A percentile compares a stretch with the other conserved stretches of the same genome.
phyloP scores from a whole-genome alignment of 768 basidiomycete genomes.

The Candolleomyces efflorescens region DNA sequence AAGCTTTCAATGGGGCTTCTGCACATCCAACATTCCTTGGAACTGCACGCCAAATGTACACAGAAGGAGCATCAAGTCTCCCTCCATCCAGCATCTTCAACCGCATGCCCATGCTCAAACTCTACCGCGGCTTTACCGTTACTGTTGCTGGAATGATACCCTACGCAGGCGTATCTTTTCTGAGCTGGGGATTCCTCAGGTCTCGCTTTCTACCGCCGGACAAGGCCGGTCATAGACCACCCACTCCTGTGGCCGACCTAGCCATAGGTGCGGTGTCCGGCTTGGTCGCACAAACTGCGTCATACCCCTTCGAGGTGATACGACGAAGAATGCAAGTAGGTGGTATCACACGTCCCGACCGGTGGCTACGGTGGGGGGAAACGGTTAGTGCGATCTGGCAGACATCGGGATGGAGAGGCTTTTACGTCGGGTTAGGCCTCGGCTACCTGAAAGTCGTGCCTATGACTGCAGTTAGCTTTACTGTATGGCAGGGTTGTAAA shows the following conservation, averaged over 20 bases:
- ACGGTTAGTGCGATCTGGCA: slow-evolving; percentile 66
- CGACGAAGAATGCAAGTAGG: slow-evolving; percentile 95
- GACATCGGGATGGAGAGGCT: slow-evolving; percentile 76
- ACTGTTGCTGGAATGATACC: slow-evolving; percentile 91
- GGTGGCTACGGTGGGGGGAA: slow-evolving; percentile 78
- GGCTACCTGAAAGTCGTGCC: slow-evolving; percentile 94
- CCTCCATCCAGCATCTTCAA: slow-evolving; percentile 37
- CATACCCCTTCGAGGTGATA: slow-evolving; percentile 93
- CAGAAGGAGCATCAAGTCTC: slow-evolving; percentile 45
- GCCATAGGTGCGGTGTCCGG: slow-evolving; percentile 84
- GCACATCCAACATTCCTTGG: slow-evolving; percentile 47
- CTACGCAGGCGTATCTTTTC: slow-evolving; percentile 92
- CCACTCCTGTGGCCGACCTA: slow-evolving; percentile 60
- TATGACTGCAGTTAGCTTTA: slow-evolving; percentile 91
- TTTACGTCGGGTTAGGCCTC: slow-evolving; percentile 87
- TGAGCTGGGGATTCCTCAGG: slow-evolving; percentile 81
- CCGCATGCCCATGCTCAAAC: slow-evolving; percentile 75
- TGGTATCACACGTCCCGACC: slow-evolving; percentile 70
- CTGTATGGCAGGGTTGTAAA: slow-evolving; percentile 86
- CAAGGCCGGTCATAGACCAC: slow-evolving; percentile 29
- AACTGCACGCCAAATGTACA: slow-evolving; percentile 65
- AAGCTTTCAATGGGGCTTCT: slow-evolving; percentile 19
- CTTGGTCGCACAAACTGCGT: slow-evolving; percentile 78
- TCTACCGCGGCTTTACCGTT: slow-evolving; percentile 97
- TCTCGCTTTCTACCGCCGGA: slow-evolving; percentile 50